phyloP scores from a whole-genome alignment of 306 rosid genomes.

The Lathyrus oleraceus region DNA sequence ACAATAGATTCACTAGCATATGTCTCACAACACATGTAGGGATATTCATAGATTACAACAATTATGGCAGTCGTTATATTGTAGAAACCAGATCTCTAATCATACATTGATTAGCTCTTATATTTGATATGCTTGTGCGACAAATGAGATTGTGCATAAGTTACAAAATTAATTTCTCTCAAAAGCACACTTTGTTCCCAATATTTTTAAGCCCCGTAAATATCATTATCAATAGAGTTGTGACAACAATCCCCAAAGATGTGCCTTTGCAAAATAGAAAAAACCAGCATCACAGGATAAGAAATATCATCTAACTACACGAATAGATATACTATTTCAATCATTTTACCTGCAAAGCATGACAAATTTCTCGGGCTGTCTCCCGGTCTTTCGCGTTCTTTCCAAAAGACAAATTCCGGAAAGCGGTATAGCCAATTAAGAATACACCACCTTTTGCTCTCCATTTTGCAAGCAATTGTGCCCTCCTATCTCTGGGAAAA shows the following conservation, averaged over 20 bases:
- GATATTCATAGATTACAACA: neutral
- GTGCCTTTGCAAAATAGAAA: slow-evolving; percentile 6
- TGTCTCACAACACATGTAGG: neutral
- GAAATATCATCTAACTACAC: slow-evolving; percentile 16
- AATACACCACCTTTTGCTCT: slow-evolving; percentile 91
- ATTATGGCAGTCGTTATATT: neutral
- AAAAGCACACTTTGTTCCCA: neutral
- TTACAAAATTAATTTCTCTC: slow-evolving; percentile 2
- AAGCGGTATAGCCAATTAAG: slow-evolving; percentile 83
- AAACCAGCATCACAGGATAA: neutral
- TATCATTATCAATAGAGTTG: slow-evolving; percentile 10
- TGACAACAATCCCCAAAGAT: slow-evolving; percentile 6
- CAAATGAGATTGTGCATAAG: neutral
- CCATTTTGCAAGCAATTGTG: slow-evolving; percentile 80
- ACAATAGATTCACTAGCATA: neutral
- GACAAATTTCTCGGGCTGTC: slow-evolving; percentile 68
- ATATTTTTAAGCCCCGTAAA: neutral
- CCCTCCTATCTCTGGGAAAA: slow-evolving; percentile 79
- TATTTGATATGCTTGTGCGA: neutral
- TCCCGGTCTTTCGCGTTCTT: slow-evolving; percentile 81
- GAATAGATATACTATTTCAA: slow-evolving; percentile 17
- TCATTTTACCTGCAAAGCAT: slow-evolving; percentile 72
- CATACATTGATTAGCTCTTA: neutral
- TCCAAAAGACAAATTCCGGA: slow-evolving; percentile 83
- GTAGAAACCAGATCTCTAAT: neutral